phyloP scores from a whole-genome alignment of 768 basidiomycete genomes.

The Tulasnella sp. region DNA sequence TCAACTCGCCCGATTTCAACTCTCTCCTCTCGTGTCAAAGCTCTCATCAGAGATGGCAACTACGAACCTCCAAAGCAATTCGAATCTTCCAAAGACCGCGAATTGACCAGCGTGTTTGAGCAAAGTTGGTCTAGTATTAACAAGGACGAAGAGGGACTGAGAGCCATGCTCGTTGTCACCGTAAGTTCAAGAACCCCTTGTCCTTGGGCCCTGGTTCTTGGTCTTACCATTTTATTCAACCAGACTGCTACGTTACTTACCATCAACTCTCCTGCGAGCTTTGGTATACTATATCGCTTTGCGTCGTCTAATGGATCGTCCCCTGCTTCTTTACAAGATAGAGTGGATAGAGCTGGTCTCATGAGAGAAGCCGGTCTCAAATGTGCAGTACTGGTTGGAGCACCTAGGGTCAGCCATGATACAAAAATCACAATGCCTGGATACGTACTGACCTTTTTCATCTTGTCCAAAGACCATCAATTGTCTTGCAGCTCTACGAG shows the following conservation, averaged over 20 bases:
- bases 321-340: constrained; percentile 38
- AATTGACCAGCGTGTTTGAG: too few species aligned
- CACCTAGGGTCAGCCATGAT: constrained; percentile 53
- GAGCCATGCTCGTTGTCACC: too few species aligned
- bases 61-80: too few species aligned
- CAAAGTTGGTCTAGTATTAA: too few species aligned
- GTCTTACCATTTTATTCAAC: too few species aligned
- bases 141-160: too few species aligned
- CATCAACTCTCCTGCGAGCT: constrained; percentile 61
- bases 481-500: constrained; percentile 60
- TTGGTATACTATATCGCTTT: constrained; percentile 73
- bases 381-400: constrained; percentile 78
- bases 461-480: constrained; percentile 52
- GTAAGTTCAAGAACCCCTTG: too few species aligned
- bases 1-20: too few species aligned
- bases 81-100: too few species aligned
- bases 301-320: constrained; percentile 28
- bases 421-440: constrained; percentile 3
- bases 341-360: constrained; percentile 60
- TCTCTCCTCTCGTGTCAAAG: too few species aligned
- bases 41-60: too few species aligned
- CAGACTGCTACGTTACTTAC: constrained; percentile 78
- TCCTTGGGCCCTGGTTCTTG: too few species aligned
- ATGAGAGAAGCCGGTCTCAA: constrained; percentile 87
- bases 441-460: background rate